Conservation (phyloP, 106 monocot species). For the Chionographis japonica region DNA sequence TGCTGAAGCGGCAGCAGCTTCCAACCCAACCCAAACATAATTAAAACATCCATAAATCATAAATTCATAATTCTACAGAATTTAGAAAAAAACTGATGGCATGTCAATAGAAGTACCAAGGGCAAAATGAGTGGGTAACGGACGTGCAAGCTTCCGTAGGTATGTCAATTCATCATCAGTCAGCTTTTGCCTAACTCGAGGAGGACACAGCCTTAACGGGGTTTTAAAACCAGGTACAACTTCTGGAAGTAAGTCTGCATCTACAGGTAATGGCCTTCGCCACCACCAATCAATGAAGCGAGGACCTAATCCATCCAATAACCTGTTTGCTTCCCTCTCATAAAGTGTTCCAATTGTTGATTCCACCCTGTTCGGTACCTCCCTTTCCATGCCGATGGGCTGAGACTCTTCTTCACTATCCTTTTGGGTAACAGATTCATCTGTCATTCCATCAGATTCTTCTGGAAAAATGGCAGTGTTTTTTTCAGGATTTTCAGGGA, state of each 20-base stretch:
- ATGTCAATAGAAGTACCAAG: constrained; percentile 45
- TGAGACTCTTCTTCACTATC: constrained; percentile 1
- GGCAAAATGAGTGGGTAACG: constrained; percentile 93
- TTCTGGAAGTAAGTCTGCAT: constrained; percentile 93
- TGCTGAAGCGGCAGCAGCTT: too few species aligned
- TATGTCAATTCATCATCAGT: constrained; percentile 66
- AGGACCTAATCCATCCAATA: constrained; percentile 81
- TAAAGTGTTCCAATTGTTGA: constrained; percentile 48
- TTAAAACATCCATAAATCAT: too few species aligned
- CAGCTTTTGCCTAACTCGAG: constrained; percentile 33
- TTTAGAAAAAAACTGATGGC: too few species aligned
- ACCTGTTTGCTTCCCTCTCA: constrained; percentile 74
- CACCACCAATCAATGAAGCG: constrained; percentile 97
- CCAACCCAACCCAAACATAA: too few species aligned
- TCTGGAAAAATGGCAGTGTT: not conserved
- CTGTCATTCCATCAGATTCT: not conserved
- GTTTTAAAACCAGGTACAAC: constrained; percentile 57
- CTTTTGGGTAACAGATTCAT: not conserved
- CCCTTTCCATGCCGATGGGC: constrained; percentile 1
- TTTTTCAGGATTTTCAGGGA: constrained; percentile 4
- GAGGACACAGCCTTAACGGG: constrained; percentile 61
- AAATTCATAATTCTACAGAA: too few species aligned
- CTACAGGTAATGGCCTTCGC: constrained; percentile 78
- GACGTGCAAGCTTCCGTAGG: constrained; percentile 66
- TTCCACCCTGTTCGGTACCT: constrained; percentile 5